Evolutionary conservation across 805 yeast genomes (phyloP).

Genomic region (Candida jianshihensis): DNA sequence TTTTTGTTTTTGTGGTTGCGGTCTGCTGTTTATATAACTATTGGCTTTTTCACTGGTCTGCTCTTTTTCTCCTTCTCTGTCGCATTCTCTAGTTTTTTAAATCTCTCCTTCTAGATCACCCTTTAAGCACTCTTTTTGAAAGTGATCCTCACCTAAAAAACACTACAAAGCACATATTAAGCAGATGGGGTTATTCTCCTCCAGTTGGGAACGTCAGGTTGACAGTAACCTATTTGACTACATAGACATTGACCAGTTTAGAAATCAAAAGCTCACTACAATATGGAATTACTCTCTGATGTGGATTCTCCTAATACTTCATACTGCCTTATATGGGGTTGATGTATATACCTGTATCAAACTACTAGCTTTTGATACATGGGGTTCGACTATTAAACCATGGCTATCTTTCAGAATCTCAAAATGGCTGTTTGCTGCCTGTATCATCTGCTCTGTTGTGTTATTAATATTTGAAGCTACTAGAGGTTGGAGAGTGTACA

Average conservation of each 20-base stretch:
- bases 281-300: constrained; percentile 35
- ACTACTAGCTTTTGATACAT: constrained; percentile 62
- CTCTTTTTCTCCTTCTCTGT: too few species aligned
- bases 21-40: too few species aligned
- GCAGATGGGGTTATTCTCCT: constrained; percentile 22
- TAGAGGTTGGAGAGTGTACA: constrained; percentile 50
- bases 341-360: constrained; percentile 78
- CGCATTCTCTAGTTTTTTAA: too few species aligned
- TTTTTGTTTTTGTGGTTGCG: too few species aligned
- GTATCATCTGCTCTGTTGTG: constrained; percentile 65
- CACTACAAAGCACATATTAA: too few species aligned
- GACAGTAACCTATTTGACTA: constrained; percentile 39
- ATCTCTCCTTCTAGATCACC: too few species aligned
- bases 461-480: constrained; percentile 50
- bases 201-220: constrained; percentile 28
- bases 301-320: constrained; percentile 33
- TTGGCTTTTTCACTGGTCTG: too few species aligned
- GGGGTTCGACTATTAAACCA: constrained; percentile 53
- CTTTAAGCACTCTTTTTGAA: too few species aligned
- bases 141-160: too few species aligned
- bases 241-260: constrained; percentile 39
- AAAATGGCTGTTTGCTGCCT: constrained; percentile 72
- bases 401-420: constrained; percentile 42
- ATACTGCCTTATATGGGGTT: constrained; percentile 49
- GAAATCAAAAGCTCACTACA: constrained; percentile 37